Conservation (phyloP, 106 monocot genomes). For the Vanilla planifolia region DNA sequence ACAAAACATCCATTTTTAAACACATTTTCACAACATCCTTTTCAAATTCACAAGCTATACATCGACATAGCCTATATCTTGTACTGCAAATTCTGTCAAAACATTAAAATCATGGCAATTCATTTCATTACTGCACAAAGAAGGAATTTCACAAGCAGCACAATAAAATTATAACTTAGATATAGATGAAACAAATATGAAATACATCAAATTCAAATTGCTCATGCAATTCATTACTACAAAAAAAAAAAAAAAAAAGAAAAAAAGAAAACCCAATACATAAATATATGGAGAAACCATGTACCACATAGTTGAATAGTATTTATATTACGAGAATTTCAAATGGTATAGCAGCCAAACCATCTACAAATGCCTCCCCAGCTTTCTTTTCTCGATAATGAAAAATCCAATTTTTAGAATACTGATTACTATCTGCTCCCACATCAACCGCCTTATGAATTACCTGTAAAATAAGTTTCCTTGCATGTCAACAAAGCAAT, state of each 20-base stretch:
- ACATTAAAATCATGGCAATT: background rate
- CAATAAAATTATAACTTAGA: too few relatives aligned
- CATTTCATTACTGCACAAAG: too few relatives aligned
- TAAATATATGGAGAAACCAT: background rate
- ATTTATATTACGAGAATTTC: background rate
- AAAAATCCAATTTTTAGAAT: slow-evolving; percentile 88
- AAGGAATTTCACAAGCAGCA: too few relatives aligned
- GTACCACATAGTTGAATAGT: background rate
- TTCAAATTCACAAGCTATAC: too few relatives aligned
- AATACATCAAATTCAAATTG: too few relatives aligned
- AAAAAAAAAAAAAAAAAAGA: background rate
- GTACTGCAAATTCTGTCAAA: background rate
- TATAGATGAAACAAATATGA: too few relatives aligned
- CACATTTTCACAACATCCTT: background rate
- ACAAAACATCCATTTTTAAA: background rate
- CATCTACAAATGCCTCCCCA: slow-evolving; percentile 76
- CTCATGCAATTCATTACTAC: background rate
- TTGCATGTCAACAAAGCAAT: slow-evolving; percentile 34
- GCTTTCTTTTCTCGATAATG: slow-evolving; percentile 91
- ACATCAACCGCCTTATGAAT: slow-evolving; percentile 88
- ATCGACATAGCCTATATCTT: too few relatives aligned
- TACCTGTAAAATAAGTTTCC: slow-evolving; percentile 56
- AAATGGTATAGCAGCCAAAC: slow-evolving; percentile 38
- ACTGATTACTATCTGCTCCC: slow-evolving; percentile 81
- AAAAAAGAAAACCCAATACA: background rate